Conservation (phyloP, 2,329 filamentous ascomycete genomes). For the Pseudofabraea citricarpa region DNA sequence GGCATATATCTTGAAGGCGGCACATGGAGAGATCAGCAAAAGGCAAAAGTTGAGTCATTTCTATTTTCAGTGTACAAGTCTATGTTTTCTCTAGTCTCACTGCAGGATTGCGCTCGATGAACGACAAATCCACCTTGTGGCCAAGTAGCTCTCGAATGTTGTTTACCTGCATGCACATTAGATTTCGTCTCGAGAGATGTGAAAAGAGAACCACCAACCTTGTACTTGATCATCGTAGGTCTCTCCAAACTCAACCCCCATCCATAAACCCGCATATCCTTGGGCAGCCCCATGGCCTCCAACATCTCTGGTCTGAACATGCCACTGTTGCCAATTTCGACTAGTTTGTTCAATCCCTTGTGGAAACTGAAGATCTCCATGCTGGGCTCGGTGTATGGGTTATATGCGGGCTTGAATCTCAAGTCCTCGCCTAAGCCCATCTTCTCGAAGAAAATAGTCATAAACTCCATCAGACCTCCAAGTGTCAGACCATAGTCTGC, state of each 20-base stretch:
- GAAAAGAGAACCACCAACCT: conserved; percentile 13
- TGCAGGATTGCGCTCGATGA: conserved; percentile 87
- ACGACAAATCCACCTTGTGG: conserved; percentile 91
- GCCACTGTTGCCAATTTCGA: conserved; percentile 96
- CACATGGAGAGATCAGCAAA: too few species aligned
- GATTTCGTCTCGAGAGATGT: neutral
- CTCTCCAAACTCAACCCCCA: conserved; percentile 89
- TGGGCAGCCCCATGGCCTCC: conserved; percentile 88
- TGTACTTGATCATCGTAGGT: conserved; percentile 70
- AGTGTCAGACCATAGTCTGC: conserved; percentile 92
- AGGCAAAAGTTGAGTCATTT: too few species aligned
- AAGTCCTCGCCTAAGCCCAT: conserved; percentile 78
- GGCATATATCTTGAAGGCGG: too few species aligned
- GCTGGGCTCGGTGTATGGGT: conserved; percentile 89
- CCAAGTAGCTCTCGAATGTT: conserved; percentile 51
- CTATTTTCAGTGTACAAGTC: too few species aligned
- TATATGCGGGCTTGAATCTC: conserved; percentile 96
- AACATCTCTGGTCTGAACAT: conserved; percentile 99
- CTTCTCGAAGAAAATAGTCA: conserved; percentile 93
- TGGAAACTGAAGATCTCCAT: conserved; percentile 99
- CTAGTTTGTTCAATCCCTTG: conserved; percentile 80
- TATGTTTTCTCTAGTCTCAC: conserved; percentile 58
- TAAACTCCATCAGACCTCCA: conserved; percentile 88
- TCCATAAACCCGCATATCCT: conserved; percentile 88
- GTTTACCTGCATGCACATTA: conserved; percentile 48